These are phyloP conservation scores for Phlyctochytrium planicorne DNA, from an alignment of 192 early-diverging fungal genomes.

Conservation along the genomic window DNA sequence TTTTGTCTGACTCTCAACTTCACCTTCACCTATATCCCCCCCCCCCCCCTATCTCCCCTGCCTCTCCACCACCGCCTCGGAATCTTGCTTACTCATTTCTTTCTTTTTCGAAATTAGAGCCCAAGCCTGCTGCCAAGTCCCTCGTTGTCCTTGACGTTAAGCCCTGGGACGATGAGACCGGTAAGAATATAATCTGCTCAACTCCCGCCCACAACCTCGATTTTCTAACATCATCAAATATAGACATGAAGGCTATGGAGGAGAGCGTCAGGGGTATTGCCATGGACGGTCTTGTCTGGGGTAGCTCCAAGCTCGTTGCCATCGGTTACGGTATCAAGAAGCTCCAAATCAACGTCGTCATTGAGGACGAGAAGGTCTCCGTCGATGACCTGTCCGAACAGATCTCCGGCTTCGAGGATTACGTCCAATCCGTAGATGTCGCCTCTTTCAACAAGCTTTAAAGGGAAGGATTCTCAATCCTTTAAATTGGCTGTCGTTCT, in stretches of 20 bases:
- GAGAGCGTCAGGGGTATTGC: slow-evolving; percentile 67
- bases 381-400: slow-evolving; percentile 80
- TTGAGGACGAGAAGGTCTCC: slow-evolving; percentile 91
- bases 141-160: slow-evolving; percentile 91
- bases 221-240: neutral
- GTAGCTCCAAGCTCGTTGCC: slow-evolving; percentile 69
- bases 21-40: too few species aligned
- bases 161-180: slow-evolving; percentile 98
- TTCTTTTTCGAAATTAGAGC: slow-evolving; percentile 44
- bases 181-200: slow-evolving; percentile 61
- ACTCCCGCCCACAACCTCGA: slow-evolving; percentile 60
- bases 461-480: too few species aligned
- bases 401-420: slow-evolving; percentile 76
- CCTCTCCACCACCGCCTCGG: neutral
- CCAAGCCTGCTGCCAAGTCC: slow-evolving; percentile 87
- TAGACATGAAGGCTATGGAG: slow-evolving; percentile 73
- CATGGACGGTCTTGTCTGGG: slow-evolving; percentile 92
- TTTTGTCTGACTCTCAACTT: slow-evolving; percentile 16
- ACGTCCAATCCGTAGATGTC: slow-evolving; percentile 64
- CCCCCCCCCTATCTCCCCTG: slow-evolving; percentile 16
- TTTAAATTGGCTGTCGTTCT: too few species aligned
- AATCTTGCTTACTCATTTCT: slow-evolving; percentile 3
- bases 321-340: slow-evolving; percentile 97
- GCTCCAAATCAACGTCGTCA: slow-evolving; percentile 88
- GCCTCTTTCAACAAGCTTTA: slow-evolving; percentile 28